Conservation (phyloP, 2,329 filamentous ascomycete species). For the Graphiopsis chlorocephala region DNA sequence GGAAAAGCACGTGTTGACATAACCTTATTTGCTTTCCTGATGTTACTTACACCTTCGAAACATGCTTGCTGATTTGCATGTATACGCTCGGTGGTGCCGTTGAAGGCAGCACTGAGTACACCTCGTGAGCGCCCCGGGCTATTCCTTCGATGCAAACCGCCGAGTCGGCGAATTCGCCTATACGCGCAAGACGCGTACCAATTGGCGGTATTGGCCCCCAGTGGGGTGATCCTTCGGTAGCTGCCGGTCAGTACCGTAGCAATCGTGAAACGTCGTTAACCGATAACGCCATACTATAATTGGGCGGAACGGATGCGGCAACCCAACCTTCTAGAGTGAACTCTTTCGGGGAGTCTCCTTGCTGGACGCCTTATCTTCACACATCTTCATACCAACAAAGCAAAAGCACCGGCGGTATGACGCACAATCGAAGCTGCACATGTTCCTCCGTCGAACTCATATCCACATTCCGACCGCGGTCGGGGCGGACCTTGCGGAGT, state of each 20-base stretch:
- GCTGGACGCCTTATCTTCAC: background rate
- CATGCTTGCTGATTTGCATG: background rate
- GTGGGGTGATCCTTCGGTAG: background rate
- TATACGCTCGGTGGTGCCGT: background rate
- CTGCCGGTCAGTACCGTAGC: background rate
- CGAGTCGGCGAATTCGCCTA: background rate
- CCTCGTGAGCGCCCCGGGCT: background rate
- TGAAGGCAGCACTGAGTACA: background rate
- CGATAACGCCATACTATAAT: background rate
- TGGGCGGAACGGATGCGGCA: background rate
- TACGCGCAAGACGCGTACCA: background rate
- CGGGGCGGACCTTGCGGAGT: constrained; percentile 7
- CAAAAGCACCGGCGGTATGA: background rate
- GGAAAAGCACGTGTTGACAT: background rate
- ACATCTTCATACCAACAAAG: background rate
- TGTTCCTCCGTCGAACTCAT: background rate
- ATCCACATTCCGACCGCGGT: constrained; percentile 13
- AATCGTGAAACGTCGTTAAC: background rate
- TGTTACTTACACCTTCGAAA: too few relatives aligned
- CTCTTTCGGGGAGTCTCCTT: background rate
- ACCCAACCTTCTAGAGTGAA: background rate
- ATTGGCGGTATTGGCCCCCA: background rate
- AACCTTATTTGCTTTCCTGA: background rate
- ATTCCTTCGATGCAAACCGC: background rate
- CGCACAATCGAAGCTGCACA: background rate